Conservation (phyloP, 108 stramenopile species). For the Halocafeteria seosinensis region DNA sequence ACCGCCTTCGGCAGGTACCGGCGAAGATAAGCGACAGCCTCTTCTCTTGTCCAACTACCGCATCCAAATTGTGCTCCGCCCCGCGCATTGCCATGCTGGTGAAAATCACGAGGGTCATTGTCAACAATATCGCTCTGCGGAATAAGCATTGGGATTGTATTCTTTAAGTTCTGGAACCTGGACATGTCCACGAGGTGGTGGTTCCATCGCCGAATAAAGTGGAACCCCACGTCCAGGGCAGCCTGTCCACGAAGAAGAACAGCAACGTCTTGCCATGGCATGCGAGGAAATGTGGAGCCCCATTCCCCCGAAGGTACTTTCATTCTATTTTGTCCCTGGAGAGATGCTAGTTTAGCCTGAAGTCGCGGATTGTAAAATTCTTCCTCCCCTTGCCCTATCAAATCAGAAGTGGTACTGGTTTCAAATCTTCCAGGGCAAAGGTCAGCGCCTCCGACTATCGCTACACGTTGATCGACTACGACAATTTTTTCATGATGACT, state of each 20-base stretch:
- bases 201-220: constrained; percentile 13
- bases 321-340: not conserved
- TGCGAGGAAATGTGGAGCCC: not conserved
- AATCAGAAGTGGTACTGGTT: not conserved
- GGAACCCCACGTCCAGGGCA: constrained; percentile 3
- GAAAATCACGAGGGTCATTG: too few species aligned
- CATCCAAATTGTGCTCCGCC: too few species aligned
- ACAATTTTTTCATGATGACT: constrained; percentile 24
- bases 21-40: too few species aligned
- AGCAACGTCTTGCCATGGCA: constrained; percentile 14
- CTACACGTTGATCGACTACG: constrained; percentile 19
- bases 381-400: not conserved
- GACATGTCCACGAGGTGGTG: too few species aligned
- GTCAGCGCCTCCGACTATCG: constrained; percentile 53
- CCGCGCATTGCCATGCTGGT: too few species aligned
- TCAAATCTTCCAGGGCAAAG: constrained; percentile 32
- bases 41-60: too few species aligned
- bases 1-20: too few species aligned
- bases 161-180: not conserved
- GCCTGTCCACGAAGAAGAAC: not conserved
- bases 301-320: constrained; percentile 3
- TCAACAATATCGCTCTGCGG: constrained; percentile 1
- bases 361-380: not conserved
- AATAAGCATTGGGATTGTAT: not conserved
- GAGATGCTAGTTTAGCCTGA: not conserved